phyloP scores from a whole-genome alignment of 139 green algal genomes.

The Eudorina sp. region DNA sequence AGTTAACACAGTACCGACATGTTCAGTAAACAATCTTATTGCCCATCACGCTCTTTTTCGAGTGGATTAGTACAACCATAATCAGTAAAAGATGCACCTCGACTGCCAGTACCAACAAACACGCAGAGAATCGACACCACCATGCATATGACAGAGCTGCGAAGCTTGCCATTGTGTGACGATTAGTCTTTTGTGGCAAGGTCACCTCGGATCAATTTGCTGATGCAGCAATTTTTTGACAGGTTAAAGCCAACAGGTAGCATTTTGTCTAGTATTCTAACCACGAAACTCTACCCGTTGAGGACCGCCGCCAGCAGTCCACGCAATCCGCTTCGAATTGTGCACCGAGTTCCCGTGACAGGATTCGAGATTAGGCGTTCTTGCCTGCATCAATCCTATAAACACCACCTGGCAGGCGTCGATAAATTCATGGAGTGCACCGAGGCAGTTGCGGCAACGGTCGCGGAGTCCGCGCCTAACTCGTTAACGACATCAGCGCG shows the following conservation, averaged over 20 bases:
- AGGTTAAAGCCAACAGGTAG: not conserved
- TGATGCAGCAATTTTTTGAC: not conserved
- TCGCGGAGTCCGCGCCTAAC: not conserved
- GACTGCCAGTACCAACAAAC: too few species aligned
- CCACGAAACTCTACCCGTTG: not conserved
- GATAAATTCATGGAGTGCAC: slow-evolving; percentile 9
- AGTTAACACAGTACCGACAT: too few species aligned
- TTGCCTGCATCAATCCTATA: not conserved
- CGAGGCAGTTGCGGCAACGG: not conserved
- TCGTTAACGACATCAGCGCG: not conserved
- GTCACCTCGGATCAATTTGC: not conserved
- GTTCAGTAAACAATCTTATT: too few species aligned
- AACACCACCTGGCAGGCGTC: not conserved
- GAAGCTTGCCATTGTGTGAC: too few species aligned
- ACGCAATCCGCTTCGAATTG: too few species aligned
- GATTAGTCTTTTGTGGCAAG: not conserved
- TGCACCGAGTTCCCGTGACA: not conserved
- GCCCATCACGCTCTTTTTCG: too few species aligned
- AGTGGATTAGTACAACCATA: too few species aligned
- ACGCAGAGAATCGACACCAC: too few species aligned
- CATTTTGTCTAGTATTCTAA: not conserved
- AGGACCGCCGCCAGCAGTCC: not conserved
- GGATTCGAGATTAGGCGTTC: not conserved
- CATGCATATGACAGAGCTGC: too few species aligned
- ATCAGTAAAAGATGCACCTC: too few species aligned